These are phyloP conservation scores for Excoecaria cochinchinensis DNA, from an alignment of 345 rosid genomes.

Conservation along the genomic window DNA sequence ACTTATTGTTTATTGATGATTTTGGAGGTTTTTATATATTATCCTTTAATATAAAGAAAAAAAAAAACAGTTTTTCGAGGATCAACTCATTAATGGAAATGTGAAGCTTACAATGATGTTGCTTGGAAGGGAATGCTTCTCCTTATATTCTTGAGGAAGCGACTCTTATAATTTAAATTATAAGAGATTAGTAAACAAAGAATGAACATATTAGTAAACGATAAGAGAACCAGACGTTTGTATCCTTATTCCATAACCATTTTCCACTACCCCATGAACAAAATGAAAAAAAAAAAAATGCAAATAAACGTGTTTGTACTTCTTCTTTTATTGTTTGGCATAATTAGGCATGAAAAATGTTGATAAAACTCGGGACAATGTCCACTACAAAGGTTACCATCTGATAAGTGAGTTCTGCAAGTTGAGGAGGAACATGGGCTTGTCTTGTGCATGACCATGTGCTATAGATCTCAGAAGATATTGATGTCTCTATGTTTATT, in stretches of 20 bases:
- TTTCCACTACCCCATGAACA: too few species aligned
- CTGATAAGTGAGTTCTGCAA: neutral
- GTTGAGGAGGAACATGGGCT: neutral
- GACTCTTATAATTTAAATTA: neutral
- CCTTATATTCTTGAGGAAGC: neutral
- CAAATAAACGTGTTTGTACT: too few species aligned
- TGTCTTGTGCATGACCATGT: neutral
- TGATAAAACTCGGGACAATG: slow-evolving; percentile 3
- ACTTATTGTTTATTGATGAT: too few species aligned
- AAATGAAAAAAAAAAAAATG: too few species aligned
- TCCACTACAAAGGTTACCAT: slow-evolving; percentile 1
- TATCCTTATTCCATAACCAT: too few species aligned
- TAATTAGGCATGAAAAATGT: neutral
- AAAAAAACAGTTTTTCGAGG: too few species aligned
- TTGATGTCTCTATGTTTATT: neutral
- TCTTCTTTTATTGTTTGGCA: too few species aligned
- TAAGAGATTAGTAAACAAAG: neutral
- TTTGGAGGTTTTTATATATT: too few species aligned
- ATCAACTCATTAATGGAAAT: neutral
- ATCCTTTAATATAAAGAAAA: too few species aligned
- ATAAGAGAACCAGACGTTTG: too few species aligned
- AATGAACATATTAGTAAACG: too few species aligned
- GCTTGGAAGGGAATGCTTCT: neutral
- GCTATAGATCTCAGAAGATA: neutral
- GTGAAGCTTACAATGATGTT: neutral